Evolutionary conservation across 2,329 filamentous ascomycete species (phyloP).

Genomic region (Magnaporthiopsis poae): DNA sequence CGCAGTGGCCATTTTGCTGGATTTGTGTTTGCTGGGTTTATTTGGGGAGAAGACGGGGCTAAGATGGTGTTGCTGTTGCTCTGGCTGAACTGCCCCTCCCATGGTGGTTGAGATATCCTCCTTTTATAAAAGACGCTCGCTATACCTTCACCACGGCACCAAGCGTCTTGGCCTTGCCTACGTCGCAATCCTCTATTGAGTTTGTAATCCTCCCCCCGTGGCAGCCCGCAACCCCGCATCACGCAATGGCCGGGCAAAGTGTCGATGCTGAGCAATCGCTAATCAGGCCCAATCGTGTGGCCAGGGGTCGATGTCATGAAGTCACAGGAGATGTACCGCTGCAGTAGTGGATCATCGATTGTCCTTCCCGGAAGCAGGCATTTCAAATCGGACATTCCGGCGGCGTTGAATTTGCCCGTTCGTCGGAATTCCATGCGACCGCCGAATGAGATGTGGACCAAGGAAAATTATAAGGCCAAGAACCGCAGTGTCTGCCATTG

Average conservation of each 20-base stretch:
- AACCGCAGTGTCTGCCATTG: too few relatives aligned
- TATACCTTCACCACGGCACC: too few relatives aligned
- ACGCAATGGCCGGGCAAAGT: conserved; percentile 10
- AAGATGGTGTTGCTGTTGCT: background rate
- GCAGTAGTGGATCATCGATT: too few relatives aligned
- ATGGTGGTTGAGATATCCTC: background rate
- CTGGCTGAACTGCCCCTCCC: background rate
- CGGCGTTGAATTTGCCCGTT: too few relatives aligned
- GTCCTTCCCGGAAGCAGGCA: background rate
- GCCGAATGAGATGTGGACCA: too few relatives aligned
- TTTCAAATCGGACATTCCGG: background rate
- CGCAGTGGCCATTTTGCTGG: conserved; percentile 11
- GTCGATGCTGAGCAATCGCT: conserved; percentile 7
- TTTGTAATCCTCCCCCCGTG: background rate
- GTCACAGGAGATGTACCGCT: too few relatives aligned
- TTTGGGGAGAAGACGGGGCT: too few relatives aligned
- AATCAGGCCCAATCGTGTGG: conserved; percentile 4
- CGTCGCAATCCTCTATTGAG: too few relatives aligned
- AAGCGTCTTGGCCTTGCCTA: too few relatives aligned
- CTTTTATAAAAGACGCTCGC: background rate
- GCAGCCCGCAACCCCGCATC: conserved; percentile 8
- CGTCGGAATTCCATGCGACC: too few relatives aligned
- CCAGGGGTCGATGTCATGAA: background rate
- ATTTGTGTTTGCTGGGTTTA: background rate
- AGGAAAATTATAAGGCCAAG: too few relatives aligned